Base-by-base conservation (phyloP, 169 alveolate species). In the Plasmodium relictum region DNA sequence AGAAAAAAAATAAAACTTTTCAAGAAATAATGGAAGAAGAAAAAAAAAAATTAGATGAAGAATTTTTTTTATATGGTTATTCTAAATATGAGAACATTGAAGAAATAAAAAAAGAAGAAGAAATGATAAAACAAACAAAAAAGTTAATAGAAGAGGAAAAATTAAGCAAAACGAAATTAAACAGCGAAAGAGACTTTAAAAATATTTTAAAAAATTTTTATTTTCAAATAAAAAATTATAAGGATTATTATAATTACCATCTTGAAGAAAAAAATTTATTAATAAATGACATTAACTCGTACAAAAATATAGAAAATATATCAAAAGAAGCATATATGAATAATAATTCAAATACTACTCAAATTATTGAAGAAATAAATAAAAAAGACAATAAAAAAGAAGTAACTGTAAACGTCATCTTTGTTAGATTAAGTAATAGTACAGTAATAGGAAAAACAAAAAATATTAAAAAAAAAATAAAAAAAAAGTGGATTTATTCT, bases 391-490 rank as follows among this genome's bases (percentile, higher is more conserved):
- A 18, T 2, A 44, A 31, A 16, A 62, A 44, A 63, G 87, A 92
- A 62, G 89, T 92, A 44, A 87, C 88, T 41, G 50, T 94, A 48
- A 94, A 94, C 87, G 92, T 94, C 22, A 92, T 94, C 50, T 58
- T 94, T 71, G 95, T 94, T 50, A 70, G 95, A 20, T 86, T 94
- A 68, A 92, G 95, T 59, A 94, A 94, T 66, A 92, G 95, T 31
- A 54, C 93, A 71, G 93, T 94, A 73, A 73, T 94, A 14, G 92
- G 94, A 41, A 92, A 94, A 65, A 89, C 96, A 3, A 73, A 83
- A 44, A 88, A 91, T 59, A 94, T 94, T 20, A 85, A 89, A 26
- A 62, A 76, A 71, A 87, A 92, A 50, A 92, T 91, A 62, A 88
- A 92, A 44, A 80, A 90, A 41, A 88, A 80, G 24, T 83, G 91